Evolutionary conservation across 495 filamentous ascomycete species (phyloP).

Genomic region (Trichoderma erinaceum): DNA sequence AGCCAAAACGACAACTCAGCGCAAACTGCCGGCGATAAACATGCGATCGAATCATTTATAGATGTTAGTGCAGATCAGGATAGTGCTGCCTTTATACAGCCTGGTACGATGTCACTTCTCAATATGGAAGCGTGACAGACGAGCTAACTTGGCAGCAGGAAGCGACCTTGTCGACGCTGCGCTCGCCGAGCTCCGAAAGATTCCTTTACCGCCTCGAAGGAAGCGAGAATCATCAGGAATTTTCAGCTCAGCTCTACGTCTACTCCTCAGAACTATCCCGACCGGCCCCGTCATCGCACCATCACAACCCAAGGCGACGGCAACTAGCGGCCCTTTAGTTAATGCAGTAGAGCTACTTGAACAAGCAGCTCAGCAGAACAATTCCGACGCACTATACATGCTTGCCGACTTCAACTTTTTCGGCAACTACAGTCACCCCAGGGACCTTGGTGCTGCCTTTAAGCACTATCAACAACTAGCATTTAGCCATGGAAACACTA

Average conservation of each 20-base stretch:
- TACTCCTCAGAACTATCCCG: constrained; percentile 36
- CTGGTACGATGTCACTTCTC: constrained; percentile 25
- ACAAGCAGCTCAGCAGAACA: constrained; percentile 64
- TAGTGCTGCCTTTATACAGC: constrained; percentile 16
- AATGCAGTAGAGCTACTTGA: constrained; percentile 69
- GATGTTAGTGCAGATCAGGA: constrained; percentile 20
- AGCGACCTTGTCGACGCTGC: constrained; percentile 42
- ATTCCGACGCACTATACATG: constrained; percentile 83
- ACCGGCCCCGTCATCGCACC: constrained; percentile 37
- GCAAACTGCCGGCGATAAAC: background rate
- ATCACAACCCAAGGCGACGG: constrained; percentile 22
- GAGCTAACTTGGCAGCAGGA: constrained; percentile 26
- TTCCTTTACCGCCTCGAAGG: constrained; percentile 31
- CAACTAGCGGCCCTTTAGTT: constrained; percentile 35
- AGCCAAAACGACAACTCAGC: constrained; percentile 19
- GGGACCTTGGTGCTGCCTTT: constrained; percentile 78
- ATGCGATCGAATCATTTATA: background rate
- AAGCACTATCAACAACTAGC: constrained; percentile 74
- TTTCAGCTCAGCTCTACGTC: constrained; percentile 32
- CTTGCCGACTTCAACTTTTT: constrained; percentile 95
- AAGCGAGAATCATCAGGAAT: constrained; percentile 34
- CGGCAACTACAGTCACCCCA: constrained; percentile 85
- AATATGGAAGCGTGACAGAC: constrained; percentile 17
- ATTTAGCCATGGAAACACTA: constrained; percentile 71
- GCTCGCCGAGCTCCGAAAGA: constrained; percentile 36